phyloP scores from a whole-genome alignment of 2,329 filamentous ascomycete genomes.

The Trichoderma atroviride region DNA sequence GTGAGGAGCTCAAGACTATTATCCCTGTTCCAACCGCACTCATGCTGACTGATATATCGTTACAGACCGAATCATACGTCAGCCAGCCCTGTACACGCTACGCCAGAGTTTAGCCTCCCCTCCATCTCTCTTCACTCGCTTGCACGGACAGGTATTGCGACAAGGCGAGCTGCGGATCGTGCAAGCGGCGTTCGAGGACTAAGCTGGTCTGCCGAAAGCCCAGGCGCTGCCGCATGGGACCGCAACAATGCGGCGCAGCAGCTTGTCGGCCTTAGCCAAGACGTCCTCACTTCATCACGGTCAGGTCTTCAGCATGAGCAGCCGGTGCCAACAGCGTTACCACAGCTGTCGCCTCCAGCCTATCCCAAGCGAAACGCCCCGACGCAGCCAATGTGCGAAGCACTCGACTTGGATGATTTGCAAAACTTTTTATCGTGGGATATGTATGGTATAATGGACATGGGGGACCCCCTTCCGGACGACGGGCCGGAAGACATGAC shows the following conservation, averaged over 20 bases:
- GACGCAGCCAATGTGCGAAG: conserved; percentile 38
- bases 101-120: conserved; percentile 31
- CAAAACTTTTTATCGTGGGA: conserved; percentile 46
- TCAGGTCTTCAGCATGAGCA: conserved; percentile 45
- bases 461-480: conserved; percentile 42
- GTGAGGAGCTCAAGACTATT: conserved; percentile 21
- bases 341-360: background rate
- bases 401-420: conserved; percentile 44
- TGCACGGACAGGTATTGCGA: conserved; percentile 29
- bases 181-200: conserved; percentile 26
- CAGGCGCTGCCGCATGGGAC: conserved; percentile 35
- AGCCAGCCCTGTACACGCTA: conserved; percentile 26
- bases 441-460: conserved; percentile 47
- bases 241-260: conserved; percentile 34
- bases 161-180: conserved; percentile 25
- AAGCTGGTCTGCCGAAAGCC: conserved; percentile 32
- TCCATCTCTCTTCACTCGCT: conserved; percentile 33
- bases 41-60: background rate
- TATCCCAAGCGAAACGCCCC: conserved; percentile 8
- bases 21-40: background rate
- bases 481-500: conserved; percentile 41
- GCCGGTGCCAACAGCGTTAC: conserved; percentile 34
- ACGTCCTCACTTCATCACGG: conserved; percentile 31
- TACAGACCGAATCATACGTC: conserved; percentile 28
- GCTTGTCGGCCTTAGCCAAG: conserved; percentile 33